phyloP scores from a whole-genome alignment of 2,329 filamentous ascomycete species.

The Aspergillus sp. region DNA sequence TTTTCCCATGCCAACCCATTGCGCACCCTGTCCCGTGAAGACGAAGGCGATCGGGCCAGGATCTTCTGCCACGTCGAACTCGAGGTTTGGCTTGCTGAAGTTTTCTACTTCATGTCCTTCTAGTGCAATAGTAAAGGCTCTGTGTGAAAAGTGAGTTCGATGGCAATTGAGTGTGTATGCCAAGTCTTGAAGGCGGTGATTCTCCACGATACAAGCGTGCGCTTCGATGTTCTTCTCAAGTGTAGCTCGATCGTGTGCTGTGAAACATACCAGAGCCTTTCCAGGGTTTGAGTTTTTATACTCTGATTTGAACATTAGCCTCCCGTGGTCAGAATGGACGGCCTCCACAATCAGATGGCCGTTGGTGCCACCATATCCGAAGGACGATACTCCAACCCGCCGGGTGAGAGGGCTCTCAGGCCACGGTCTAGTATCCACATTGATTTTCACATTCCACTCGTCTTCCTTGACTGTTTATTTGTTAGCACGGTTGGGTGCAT shows the following conservation, averaged over 20 bases:
- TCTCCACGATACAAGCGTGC: slow-evolving; percentile 10
- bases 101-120: not conserved
- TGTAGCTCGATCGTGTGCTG: not conserved
- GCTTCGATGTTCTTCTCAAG: slow-evolving; percentile 14
- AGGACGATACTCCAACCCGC: not conserved
- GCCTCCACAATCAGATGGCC: not conserved
- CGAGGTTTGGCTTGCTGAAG: not conserved
- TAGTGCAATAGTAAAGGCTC: slow-evolving; percentile 15
- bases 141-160: slow-evolving; percentile 18
- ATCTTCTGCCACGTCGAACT: not conserved
- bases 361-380: not conserved
- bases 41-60: slow-evolving; percentile 24
- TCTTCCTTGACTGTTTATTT: not conserved
- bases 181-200: slow-evolving; percentile 13
- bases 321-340: not conserved
- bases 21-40: slow-evolving; percentile 42
- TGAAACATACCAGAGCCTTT: not conserved
- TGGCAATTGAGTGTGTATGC: slow-evolving; percentile 19
- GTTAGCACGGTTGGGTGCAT: not conserved
- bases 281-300: not conserved
- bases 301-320: not conserved
- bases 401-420: not conserved
- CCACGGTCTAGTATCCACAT: not conserved
- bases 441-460: not conserved
- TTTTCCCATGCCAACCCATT: slow-evolving; percentile 37